phyloP scores from a whole-genome alignment of 2,329 filamentous ascomycete genomes.

The Fusarium sulawesiense region DNA sequence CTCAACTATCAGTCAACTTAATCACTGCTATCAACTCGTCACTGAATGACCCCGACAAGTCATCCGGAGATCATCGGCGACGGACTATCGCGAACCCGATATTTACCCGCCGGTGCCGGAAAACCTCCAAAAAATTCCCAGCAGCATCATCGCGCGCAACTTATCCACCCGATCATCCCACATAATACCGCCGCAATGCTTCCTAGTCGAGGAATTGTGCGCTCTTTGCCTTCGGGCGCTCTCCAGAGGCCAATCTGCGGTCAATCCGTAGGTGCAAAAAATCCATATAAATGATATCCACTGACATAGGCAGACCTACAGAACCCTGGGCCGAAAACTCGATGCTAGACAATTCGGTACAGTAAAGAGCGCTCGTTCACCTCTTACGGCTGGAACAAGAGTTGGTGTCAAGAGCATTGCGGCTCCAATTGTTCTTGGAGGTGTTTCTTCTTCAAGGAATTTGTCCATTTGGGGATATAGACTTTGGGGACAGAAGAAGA shows the following conservation, averaged over 20 bases:
- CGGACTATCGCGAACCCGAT: constrained; percentile 45
- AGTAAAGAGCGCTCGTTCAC: constrained; percentile 40
- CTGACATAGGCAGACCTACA: constrained; percentile 39
- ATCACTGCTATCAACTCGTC: constrained; percentile 8
- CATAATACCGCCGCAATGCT: constrained; percentile 54
- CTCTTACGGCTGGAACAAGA: constrained; percentile 40
- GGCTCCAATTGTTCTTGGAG: constrained; percentile 49
- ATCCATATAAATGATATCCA: neutral
- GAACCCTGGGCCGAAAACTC: constrained; percentile 47
- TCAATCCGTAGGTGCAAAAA: constrained; percentile 45
- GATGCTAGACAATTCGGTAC: constrained; percentile 54
- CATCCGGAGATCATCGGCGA: constrained; percentile 18
- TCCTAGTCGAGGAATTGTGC: constrained; percentile 58
- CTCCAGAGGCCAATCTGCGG: constrained; percentile 47
- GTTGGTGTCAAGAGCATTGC: constrained; percentile 36
- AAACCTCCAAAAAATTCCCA: constrained; percentile 47
- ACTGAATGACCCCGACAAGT: constrained; percentile 25
- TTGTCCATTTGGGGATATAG: constrained; percentile 52
- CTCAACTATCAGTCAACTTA: constrained; percentile 3
- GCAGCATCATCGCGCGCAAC: constrained; percentile 31
- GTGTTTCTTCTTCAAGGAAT: constrained; percentile 47
- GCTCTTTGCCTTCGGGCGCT: constrained; percentile 52
- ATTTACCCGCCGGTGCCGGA: constrained; percentile 50
- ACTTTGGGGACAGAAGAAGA: constrained; percentile 45
- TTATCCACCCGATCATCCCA: constrained; percentile 26